Conservation (phyloP, 2,329 filamentous ascomycete species). For the Aspergillus costaricaensis region DNA sequence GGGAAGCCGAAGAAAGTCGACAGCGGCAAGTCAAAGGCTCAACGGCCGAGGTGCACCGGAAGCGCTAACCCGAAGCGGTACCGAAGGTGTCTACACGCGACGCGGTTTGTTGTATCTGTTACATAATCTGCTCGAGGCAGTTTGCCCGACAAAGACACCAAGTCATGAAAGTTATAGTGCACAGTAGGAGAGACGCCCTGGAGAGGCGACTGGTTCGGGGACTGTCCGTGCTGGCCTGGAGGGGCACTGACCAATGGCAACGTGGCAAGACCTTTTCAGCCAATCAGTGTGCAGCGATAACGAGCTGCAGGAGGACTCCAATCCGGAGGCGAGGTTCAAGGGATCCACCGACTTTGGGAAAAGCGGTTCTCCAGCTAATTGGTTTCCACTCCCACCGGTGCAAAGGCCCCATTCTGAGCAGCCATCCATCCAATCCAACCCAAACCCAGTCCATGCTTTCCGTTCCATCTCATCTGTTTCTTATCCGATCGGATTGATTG, state of each 20-base stretch:
- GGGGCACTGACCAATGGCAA: slow-evolving; percentile 19
- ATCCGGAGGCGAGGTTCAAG: slow-evolving; percentile 17
- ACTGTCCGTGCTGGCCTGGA: slow-evolving; percentile 22
- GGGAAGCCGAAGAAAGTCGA: slow-evolving; percentile 2
- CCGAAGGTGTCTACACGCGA: background rate
- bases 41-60: slow-evolving; percentile 16
- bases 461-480: background rate
- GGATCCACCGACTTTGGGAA: slow-evolving; percentile 16
- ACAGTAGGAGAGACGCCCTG: background rate
- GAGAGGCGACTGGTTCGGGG: slow-evolving; percentile 18
- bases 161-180: too few relatives aligned
- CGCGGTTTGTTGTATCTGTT: slow-evolving; percentile 2
- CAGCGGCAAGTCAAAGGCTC: slow-evolving; percentile 5
- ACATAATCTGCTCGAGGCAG: slow-evolving; percentile 13
- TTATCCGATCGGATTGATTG: slow-evolving; percentile 10
- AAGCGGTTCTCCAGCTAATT: slow-evolving; percentile 19
- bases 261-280: background rate
- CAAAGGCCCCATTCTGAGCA: background rate
- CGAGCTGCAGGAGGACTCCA: slow-evolving; percentile 17
- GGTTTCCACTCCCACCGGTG: slow-evolving; percentile 14
- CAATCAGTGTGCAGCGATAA: slow-evolving; percentile 23
- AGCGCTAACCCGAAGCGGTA: slow-evolving; percentile 9
- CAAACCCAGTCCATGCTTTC: background rate
- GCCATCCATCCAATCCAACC: slow-evolving; percentile 1
- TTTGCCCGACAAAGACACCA: slow-evolving; percentile 8